Conservation (phyloP, 1,284 basidiomycete genomes). For the Wallemia ichthyophaga region DNA sequence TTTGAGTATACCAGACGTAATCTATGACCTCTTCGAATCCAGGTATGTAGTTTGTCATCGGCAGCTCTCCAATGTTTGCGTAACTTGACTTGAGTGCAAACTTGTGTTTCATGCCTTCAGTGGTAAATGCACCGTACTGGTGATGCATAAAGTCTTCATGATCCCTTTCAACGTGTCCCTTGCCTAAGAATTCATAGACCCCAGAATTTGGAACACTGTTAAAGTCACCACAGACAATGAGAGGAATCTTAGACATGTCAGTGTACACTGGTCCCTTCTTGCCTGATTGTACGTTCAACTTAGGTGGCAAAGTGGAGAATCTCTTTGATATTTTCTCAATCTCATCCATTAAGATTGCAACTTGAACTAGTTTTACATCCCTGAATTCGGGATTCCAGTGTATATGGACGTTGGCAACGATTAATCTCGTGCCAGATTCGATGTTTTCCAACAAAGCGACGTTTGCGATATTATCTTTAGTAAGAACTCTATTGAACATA, state of each 20-base stretch:
- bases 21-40: conserved; percentile 58
- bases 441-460: conserved; percentile 64
- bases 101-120: conserved; percentile 54
- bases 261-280: conserved; percentile 29
- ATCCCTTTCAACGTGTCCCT: conserved; percentile 24
- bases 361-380: conserved; percentile 94
- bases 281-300: conserved; percentile 15
- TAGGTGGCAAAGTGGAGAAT: conserved; percentile 59
- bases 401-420: conserved; percentile 74
- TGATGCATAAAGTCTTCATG: conserved; percentile 85
- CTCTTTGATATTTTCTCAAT: conserved; percentile 59
- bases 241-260: conserved; percentile 62
- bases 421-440: conserved; percentile 52
- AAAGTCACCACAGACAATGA: conserved; percentile 77
- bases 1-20: conserved; percentile 70
- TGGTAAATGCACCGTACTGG: conserved; percentile 69
- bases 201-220: conserved; percentile 68
- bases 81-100: conserved; percentile 65
- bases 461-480: conserved; percentile 80
- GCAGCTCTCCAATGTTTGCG: conserved; percentile 30
- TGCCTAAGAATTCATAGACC: conserved; percentile 69
- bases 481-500: conserved; percentile 96
- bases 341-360: conserved; percentile 71
- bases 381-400: conserved; percentile 77
- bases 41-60: conserved; percentile 75